Evolutionary conservation across 1,284 basidiomycete species (phyloP).

Genomic region (Lentinus polychrous): DNA sequence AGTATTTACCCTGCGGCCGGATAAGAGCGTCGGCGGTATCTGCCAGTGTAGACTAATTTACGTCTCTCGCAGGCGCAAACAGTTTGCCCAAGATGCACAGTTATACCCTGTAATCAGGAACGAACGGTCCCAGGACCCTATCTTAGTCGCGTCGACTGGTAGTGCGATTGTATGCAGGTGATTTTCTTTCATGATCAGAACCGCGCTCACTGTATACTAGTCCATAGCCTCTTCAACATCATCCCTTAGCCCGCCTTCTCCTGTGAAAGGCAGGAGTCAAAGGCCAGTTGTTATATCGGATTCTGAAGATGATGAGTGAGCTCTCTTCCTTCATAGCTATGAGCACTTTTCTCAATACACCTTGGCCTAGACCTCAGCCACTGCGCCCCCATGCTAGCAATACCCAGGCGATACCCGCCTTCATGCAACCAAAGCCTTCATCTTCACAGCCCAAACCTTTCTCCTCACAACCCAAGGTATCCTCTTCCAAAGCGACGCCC

Average conservation of each 20-base stretch:
- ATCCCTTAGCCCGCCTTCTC: not conserved
- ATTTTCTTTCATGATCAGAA: not conserved
- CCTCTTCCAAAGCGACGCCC: conserved; percentile 8
- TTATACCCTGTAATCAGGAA: not conserved
- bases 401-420: not conserved
- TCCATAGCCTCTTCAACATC: conserved; percentile 5
- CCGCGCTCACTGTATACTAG: not conserved
- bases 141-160: not conserved
- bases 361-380: not conserved
- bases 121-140: not conserved
- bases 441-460: not conserved
- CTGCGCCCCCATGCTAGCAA: not conserved
- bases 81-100: not conserved
- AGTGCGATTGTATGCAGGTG: not conserved
- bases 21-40: no score
- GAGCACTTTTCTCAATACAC: not conserved
- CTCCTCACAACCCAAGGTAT: not conserved
- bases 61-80: not conserved
- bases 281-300: conserved; percentile 19
- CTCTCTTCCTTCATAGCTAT: not conserved
- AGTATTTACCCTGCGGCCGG: not conserved
- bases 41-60: not conserved
- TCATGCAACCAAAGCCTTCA: not conserved
- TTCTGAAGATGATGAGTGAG: conserved; percentile 18
- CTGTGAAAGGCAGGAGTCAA: not conserved